A percentile compares a stretch with the other conserved stretches of the same genome.
Conservation (phyloP, 352 stramenopile genomes). For the Globisporangium parvum region DNA sequence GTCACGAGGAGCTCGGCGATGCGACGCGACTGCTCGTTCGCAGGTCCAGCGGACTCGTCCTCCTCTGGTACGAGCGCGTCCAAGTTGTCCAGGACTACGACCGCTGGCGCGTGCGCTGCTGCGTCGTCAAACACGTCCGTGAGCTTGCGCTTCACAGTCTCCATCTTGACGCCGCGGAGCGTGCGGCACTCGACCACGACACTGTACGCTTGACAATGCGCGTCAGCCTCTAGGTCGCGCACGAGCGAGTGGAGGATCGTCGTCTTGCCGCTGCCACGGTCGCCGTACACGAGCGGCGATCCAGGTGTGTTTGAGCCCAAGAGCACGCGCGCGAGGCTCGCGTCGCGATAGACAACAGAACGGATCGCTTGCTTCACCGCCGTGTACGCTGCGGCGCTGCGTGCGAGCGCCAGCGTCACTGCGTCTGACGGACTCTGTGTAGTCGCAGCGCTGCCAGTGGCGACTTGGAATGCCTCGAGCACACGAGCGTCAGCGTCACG, state of each 20-base stretch:
- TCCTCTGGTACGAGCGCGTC: constrained; percentile 78
- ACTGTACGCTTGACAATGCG: constrained; percentile 32
- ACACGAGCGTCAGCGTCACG: constrained; percentile 16
- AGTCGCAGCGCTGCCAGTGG: neutral
- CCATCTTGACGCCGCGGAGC: constrained; percentile 84
- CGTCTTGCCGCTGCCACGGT: constrained; percentile 74
- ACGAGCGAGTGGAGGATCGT: constrained; percentile 51
- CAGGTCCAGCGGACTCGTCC: constrained; percentile 56
- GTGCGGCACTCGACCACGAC: constrained; percentile 59
- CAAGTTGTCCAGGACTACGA: constrained; percentile 81
- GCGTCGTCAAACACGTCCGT: constrained; percentile 53
- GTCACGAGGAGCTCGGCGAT: constrained; percentile 73
- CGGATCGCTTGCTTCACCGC: constrained; percentile 37
- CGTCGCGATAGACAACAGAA: constrained; percentile 42
- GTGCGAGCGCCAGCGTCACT: constrained; percentile 33
- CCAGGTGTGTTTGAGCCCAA: constrained; percentile 52
- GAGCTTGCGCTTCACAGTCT: constrained; percentile 66
- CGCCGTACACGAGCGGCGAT: constrained; percentile 64
- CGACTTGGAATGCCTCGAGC: constrained; percentile 17
- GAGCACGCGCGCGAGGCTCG: constrained; percentile 45
- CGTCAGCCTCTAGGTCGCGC: constrained; percentile 25
- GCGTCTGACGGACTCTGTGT: constrained; percentile 14
- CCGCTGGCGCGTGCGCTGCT: constrained; percentile 31
- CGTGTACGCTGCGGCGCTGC: constrained; percentile 36
- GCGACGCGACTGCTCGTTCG: constrained; percentile 83